Base-by-base conservation (phyloP, 331 rosid species). In the Ulmus americana region DNA sequence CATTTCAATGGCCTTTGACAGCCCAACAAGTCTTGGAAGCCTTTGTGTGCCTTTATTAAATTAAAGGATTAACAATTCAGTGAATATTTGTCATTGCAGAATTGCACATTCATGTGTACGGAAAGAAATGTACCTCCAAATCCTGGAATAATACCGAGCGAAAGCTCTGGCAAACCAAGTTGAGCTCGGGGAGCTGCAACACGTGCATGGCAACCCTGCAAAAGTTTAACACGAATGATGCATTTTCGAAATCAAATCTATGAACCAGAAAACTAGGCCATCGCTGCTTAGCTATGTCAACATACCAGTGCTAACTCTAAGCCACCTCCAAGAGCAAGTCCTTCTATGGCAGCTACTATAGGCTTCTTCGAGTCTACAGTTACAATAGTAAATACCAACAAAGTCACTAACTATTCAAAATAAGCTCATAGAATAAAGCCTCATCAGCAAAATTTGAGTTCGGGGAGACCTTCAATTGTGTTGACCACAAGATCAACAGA, bases 261-360 rank as follows among this genome's bases (percentile, higher is more conserved):
- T 61, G 10, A 50, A 18, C 43, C 14, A 64, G 41, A 48, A 16
- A 14, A 3, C 16, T 4, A 5, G 6, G 18, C 7, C 44, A 50
- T 6, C 18, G 7, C 12, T 54, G 59, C 76, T 68, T 46, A 42
- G 61, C 39, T 14, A 35, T 22, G 74, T 71, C 58, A 55, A 82
- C 97, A 74, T 73, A 94, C 99, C 96, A 94, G 42, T 55, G 99
- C 96, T 74, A 94, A 65, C 70, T 94, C 99, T 75, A 94, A 81
- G 69, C 99, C 99, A 74, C 99, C 99, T 66, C 99, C 99, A 13
- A 94, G 89, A n/a, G 99, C 99, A 76, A 94, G 99, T 52, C 99
- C 97, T 76, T 85, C 82, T 0, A 94, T 70, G 38, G 97, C 96
- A 42, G 99, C 99, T 74, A 94, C 99, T 57, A 87, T 74, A 55